Conservation (phyloP, 768 basidiomycete species). For the Lyophyllum decastes region DNA sequence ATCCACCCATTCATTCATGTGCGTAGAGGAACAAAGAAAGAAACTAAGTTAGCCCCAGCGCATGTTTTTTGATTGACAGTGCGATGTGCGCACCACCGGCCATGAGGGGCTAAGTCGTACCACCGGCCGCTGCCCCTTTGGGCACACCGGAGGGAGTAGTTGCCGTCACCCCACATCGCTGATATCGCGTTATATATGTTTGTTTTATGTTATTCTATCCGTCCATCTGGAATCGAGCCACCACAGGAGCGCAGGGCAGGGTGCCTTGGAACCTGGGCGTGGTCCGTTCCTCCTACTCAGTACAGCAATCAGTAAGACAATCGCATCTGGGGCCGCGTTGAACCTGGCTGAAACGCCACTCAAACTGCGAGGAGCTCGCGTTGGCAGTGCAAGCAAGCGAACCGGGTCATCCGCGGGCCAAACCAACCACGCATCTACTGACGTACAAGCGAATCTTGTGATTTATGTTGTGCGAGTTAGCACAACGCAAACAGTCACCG, state of each 20-base stretch:
- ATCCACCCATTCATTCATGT: background rate
- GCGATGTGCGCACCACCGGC: background rate
- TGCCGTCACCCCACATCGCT: background rate
- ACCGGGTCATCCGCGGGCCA: background rate
- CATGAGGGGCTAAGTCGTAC: background rate
- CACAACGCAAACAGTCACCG: background rate
- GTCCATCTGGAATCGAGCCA: background rate
- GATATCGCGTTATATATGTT: background rate
- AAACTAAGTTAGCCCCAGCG: slow-evolving; percentile 9
- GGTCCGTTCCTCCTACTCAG: background rate
- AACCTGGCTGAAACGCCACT: background rate
- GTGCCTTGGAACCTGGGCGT: background rate
- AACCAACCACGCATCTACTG: background rate
- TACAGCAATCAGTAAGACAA: background rate
- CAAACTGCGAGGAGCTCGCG: background rate
- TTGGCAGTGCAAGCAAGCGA: background rate
- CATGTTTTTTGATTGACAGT: slow-evolving; percentile 10
- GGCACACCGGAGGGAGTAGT: slow-evolving; percentile 7
- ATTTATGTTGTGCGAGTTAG: background rate
- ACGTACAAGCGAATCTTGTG: background rate
- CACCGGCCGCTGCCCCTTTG: slow-evolving; percentile 1
- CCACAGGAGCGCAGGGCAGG: background rate
- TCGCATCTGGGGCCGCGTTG: background rate
- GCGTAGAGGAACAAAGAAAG: background rate
- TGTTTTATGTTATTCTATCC: background rate